phyloP scores from a whole-genome alignment of 306 rosid genomes.

The Rosa chinensis region DNA sequence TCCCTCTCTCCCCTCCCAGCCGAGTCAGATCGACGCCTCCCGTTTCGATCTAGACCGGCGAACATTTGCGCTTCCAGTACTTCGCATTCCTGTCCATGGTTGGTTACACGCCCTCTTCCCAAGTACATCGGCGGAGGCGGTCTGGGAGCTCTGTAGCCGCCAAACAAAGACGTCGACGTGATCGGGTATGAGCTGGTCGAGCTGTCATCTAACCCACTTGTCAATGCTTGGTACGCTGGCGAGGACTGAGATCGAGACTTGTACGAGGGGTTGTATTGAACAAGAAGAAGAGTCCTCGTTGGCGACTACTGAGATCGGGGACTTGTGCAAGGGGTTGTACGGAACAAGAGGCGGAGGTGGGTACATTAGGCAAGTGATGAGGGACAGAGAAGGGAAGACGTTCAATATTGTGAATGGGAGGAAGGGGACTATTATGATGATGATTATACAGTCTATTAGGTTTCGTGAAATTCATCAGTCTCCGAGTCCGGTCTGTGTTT shows the following conservation, averaged over 20 bases:
- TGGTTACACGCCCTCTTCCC: slow-evolving; percentile 71
- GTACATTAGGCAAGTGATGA: slow-evolving; percentile 80
- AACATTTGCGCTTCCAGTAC: slow-evolving; percentile 55
- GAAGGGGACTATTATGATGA: slow-evolving; percentile 22
- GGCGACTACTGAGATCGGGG: slow-evolving; percentile 92
- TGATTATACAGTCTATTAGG: too few species aligned
- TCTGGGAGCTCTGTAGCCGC: slow-evolving; percentile 17
- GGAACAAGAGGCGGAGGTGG: slow-evolving; percentile 94
- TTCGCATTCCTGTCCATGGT: slow-evolving; percentile 90
- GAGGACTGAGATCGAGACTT: slow-evolving; percentile 39
- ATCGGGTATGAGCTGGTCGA: slow-evolving; percentile 58
- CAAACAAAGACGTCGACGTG: slow-evolving; percentile 44
- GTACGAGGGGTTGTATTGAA: too few species aligned
- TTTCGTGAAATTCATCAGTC: too few species aligned
- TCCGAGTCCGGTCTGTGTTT: too few species aligned
- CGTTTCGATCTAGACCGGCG: too few species aligned
- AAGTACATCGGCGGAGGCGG: slow-evolving; percentile 80
- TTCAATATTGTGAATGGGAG: slow-evolving; percentile 66
- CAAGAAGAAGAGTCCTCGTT: slow-evolving; percentile 36
- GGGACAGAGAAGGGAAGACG: slow-evolving; percentile 55
- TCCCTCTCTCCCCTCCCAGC: too few species aligned
- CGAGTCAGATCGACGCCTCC: too few species aligned
- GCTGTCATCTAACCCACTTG: slow-evolving; percentile 52
- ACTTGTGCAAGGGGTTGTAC: slow-evolving; percentile 81
- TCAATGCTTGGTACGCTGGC: slow-evolving; percentile 94